Percentiles rank a stretch among this genome's conserved stretches.
Evolutionary conservation across 2,329 filamentous ascomycete species (phyloP).

Genomic region (Cladorrhinum sp.): DNA sequence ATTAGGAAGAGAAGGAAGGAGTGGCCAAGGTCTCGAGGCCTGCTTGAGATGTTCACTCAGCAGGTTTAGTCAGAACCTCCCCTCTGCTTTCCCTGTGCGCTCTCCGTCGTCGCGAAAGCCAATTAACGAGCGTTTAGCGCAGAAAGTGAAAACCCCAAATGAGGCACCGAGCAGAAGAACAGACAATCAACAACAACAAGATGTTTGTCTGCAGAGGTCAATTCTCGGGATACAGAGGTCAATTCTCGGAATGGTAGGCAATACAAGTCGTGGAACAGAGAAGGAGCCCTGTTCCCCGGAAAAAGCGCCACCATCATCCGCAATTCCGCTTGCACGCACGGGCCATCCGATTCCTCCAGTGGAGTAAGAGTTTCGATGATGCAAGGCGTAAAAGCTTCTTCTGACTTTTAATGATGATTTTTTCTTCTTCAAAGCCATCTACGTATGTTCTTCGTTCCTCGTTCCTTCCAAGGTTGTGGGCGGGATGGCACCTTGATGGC

Average conservation of each 20-base stretch:
- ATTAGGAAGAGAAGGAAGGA: not conserved
- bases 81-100: not conserved
- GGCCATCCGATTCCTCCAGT: not conserved
- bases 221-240: no score
- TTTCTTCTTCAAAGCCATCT: no score
- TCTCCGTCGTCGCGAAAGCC: not conserved
- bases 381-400: not conserved
- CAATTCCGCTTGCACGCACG: not conserved
- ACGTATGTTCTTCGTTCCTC: no score
- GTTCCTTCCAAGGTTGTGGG: not conserved
- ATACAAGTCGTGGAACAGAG: not conserved
- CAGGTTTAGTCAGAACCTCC: not conserved
- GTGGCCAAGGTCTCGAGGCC: not conserved
- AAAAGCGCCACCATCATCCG: not conserved
- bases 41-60: not conserved
- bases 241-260: no score
- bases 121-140: not conserved
- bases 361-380: not conserved
- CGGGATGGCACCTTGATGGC: not conserved
- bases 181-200: no score
- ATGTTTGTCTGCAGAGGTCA: no score
- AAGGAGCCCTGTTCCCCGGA: not conserved
- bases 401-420: no score
- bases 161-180: not conserved
- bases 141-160: not conserved